Evolutionary conservation across 169 alveolate species (phyloP), one percentile per base, ranked within the genome.

Genomic region (Babesia bigemina): DNA sequence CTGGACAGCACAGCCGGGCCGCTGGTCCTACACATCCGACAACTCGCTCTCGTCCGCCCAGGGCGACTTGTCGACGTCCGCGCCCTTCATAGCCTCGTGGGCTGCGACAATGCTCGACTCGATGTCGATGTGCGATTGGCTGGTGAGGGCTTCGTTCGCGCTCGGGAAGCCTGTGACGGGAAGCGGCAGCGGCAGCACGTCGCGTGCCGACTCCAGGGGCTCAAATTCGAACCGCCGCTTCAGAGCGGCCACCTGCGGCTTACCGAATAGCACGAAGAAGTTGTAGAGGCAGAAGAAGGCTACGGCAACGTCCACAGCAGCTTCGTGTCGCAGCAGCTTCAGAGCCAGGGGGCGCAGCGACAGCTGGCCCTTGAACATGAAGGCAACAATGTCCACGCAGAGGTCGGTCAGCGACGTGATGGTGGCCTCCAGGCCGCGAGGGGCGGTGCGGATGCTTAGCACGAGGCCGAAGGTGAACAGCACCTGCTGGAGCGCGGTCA

Each of bases 11-110:
- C n/a, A 33, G 39, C 39, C 39, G 39, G 6, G 39, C 39, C 39
- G 39, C 39, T 33, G 39, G 39, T 33, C 39, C 39, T 33, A 33
- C 45, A 50, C 71, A 56, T 73, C 70, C 19, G 85, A 79, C 26
- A 26, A 52, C 36, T 79, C 88, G 36, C 72, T 71, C 67, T 79
- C 81, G 16, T 26, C 67, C 21, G 59, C 88, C 88, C 88, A 79
- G 59, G 88, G 88, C 21, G 88, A 79, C 48, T 71, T 79, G 60
- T 63, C 63, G 14, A 13, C 78, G 26, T 58, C 61, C 33, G 45
- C 45, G 19, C 44, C 60, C 42, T 67, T 14, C 53, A 67, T 36
- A 17, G 36, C 16, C 10, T 50, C 55, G 42, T 42, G 76, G 19
- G 66, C 33, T 10, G 52, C 33, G 29, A 67, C 36, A 0, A 36